Evolutionary conservation across 108 stramenopile genomes (phyloP).

Genomic region (Discostella stelligeroides): DNA sequence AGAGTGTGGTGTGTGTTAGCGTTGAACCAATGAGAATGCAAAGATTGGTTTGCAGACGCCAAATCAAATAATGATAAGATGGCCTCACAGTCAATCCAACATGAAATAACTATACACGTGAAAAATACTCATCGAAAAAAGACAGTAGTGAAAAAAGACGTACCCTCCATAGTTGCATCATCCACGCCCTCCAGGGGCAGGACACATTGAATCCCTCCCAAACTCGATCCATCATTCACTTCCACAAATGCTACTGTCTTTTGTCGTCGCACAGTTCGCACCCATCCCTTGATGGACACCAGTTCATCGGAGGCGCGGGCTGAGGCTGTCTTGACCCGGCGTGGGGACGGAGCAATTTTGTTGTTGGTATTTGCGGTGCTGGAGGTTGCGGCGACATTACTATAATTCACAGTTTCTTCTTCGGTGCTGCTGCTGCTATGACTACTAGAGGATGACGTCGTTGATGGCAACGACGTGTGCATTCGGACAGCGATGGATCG

Average conservation of each 20-base stretch:
- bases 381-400: background rate
- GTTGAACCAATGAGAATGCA: no score
- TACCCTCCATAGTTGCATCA: slow-evolving; percentile 66
- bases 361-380: no score
- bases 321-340: slow-evolving; percentile 74
- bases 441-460: no score
- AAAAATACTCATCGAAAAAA: no score
- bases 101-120: no score
- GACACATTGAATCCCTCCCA: slow-evolving; percentile 93
- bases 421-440: background rate
- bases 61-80: no score
- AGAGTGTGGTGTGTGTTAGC: background rate
- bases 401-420: background rate
- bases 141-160: slow-evolving; percentile 5
- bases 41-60: background rate
- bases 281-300: slow-evolving; percentile 96
- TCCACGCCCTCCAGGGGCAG: slow-evolving; percentile 70
- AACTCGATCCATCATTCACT: slow-evolving; percentile 96
- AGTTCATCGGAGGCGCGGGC: slow-evolving; percentile 71
- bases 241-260: slow-evolving; percentile 97
- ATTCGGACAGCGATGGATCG: no score
- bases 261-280: slow-evolving; percentile 95
- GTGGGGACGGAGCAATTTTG: slow-evolving; percentile 16
- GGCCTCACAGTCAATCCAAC: no score
- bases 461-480: no score